Evolutionary conservation across 2,329 filamentous ascomycete genomes (phyloP), one percentile per base, ranked within the genome.

Genomic region (Cladobotryum mycophilum): DNA sequence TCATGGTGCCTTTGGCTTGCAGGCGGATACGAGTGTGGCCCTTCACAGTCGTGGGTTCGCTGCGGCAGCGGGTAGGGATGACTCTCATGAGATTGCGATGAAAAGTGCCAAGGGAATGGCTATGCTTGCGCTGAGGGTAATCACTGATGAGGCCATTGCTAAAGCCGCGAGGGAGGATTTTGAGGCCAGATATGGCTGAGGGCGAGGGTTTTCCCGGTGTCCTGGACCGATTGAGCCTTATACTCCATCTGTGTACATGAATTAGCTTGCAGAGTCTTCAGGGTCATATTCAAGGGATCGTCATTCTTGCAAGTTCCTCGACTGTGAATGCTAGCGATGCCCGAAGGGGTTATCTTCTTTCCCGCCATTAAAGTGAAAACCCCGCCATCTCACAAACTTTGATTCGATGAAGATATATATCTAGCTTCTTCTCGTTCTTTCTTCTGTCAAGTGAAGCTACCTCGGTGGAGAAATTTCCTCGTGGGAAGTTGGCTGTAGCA

Each of bases 1-100:
- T 45, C 76, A 79, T 54, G 71, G 72, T 4, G 71, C 68, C 33
- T 78, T 79, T 51, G 65, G 61, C 1, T 74, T 79, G 34, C 66
- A 70, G 1, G 64, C 68, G 1, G 56, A 51, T 2, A 48, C 64
- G 0, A 64, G 68, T 12, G 68, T 69, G 20, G 67, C 64, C 2
- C 61, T 64, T 0, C 71, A 74, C 52, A 68, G 65, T 33, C 67
- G 70, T 7, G 58, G 63, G 4, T 79, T 79, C 58, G 66, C 74
- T 0, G 67, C 65, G 0, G 72, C 70, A 0, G 75, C 76, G 3
- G 70, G 55, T 44, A 73, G 61, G 37, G 69, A 72, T 2, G 60
- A 63, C 33, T 63, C 62, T 1, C 71, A 75, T 51, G 56, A 60
- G 1, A 63, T 66, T n/a, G 71, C 74, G 1, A 56, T 78, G 3